Conservation (phyloP, 2,329 filamentous ascomycete species). For the Cryphonectria parasitica region DNA sequence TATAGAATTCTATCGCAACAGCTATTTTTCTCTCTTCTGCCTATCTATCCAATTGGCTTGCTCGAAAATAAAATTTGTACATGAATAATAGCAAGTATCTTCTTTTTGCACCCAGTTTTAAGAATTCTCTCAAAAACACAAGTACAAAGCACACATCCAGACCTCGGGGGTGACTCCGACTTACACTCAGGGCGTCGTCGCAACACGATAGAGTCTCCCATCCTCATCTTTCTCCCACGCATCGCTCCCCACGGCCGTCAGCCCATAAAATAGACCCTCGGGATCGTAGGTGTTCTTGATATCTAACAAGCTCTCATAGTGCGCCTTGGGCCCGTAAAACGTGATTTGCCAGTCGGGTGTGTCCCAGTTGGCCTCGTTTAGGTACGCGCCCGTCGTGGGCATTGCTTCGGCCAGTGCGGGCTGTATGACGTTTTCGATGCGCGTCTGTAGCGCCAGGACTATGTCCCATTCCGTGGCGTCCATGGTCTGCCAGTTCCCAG, state of each 20-base stretch:
- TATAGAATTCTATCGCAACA: too few relatives aligned
- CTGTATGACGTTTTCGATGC: background rate
- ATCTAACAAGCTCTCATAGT: slow-evolving; percentile 28
- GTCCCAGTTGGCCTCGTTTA: slow-evolving; percentile 13
- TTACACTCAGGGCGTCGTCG: background rate
- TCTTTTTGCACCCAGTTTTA: too few relatives aligned
- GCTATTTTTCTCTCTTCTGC: too few relatives aligned
- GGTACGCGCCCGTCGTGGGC: slow-evolving; percentile 4
- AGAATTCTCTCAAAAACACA: too few relatives aligned
- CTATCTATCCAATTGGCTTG: too few relatives aligned
- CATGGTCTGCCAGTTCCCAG: slow-evolving; percentile 1
- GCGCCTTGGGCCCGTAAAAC: slow-evolving; percentile 29
- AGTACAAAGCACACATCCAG: background rate
- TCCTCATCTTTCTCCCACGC: slow-evolving; percentile 44
- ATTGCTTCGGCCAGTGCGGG: slow-evolving; percentile 1
- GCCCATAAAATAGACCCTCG: slow-evolving; percentile 36
- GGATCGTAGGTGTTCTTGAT: slow-evolving; percentile 32
- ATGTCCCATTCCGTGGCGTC: background rate
- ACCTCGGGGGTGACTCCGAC: too few relatives aligned
- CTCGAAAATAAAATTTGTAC: too few relatives aligned
- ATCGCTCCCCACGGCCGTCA: slow-evolving; percentile 47
- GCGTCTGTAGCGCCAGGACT: background rate
- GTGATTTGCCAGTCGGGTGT: slow-evolving; percentile 26
- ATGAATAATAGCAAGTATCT: too few relatives aligned
- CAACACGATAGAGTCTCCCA: slow-evolving; percentile 34